Evolutionary conservation across 2,329 filamentous ascomycete genomes (phyloP), one percentile per base, ranked within the genome.

Genomic region (Emmonsiellopsis sp.): DNA sequence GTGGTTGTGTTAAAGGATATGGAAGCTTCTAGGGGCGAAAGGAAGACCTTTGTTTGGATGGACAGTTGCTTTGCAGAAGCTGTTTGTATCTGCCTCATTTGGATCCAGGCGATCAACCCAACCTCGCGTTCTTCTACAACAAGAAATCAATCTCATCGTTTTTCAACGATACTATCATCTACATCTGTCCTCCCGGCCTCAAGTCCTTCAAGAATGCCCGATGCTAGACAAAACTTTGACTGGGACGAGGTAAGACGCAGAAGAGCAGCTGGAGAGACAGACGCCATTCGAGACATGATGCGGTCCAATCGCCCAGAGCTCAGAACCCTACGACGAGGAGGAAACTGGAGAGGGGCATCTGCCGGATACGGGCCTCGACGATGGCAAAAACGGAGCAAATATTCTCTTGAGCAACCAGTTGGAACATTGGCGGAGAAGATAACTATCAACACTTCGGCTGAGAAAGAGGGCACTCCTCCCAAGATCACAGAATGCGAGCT

Each of bases 401-500:
- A 7, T 40, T 15, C 31, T 10, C 37, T 37, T 5, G 40, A 35
- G 5, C 32, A 13, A 34, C 41, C 50, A 3, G 10, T 7, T 37
- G 41, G 50, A 7, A 20, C 7, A 26, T 26, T 45, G 11, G 20
- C 44, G 30, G 40, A 5, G 26, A 16, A 26, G 9, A 37, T 51
- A 20, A 7, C 30, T 7, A 30, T 44, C 26, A 13, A 51, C 15
- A 37, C 32, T 7, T 37, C 31, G 8, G 5, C 50, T 40, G 31
- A 38, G n/a, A 45, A 7, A 31, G 13, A 16, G 13, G 11, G 10
- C 40, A 4, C 26, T 46, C 16, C 26, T 54, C 59, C 63, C 0
- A 59, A 55, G 6, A 78, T 78, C 53, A 64, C 59, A 7, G 59
- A 73, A 48, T 68, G 67, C 55, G 54, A 72, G 41, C 73, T 74